Evolutionary conservation across 257 asterid genomes (phyloP).

Genomic region (Solanum pinnatisectum): DNA sequence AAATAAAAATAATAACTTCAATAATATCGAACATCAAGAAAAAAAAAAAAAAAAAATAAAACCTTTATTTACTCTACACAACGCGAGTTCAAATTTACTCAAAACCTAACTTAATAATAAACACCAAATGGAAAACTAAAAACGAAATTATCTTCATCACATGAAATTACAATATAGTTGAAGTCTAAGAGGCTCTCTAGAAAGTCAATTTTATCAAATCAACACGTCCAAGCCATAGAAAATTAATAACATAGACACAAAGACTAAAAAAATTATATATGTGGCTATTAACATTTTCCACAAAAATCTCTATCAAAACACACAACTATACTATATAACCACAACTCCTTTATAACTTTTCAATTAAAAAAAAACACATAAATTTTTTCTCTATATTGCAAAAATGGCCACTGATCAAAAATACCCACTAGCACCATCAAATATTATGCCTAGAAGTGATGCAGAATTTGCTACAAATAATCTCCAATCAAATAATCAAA

Average conservation of each 20-base stretch:
- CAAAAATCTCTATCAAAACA: not conserved
- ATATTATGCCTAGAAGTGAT: slow-evolving; percentile 27
- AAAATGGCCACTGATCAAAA: not conserved
- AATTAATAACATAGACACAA: not conserved
- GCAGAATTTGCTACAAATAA: slow-evolving; percentile 13
- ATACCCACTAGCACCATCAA: slow-evolving; percentile 28
- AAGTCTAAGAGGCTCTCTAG: not conserved
- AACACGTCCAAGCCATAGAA: not conserved
- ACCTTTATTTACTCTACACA: no score
- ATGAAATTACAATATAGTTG: not conserved
- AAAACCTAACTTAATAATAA: no score
- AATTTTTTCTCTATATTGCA: not conserved
- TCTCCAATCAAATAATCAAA: slow-evolving; percentile 1
- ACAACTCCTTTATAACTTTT: not conserved
- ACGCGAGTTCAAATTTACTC: not conserved
- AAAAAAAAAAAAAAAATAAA: no score
- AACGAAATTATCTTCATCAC: not conserved
- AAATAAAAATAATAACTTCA: no score
- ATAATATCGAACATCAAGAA: no score
- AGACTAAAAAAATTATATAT: not conserved
- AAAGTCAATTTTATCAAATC: not conserved
- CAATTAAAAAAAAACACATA: not conserved
- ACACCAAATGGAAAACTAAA: no score
- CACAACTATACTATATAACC: not conserved
- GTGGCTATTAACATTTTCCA: not conserved